A percentile compares a stretch with the other conserved stretches of the same genome.
Conservation (phyloP, 257 asterid genomes). For the Solanum peruvianum region DNA sequence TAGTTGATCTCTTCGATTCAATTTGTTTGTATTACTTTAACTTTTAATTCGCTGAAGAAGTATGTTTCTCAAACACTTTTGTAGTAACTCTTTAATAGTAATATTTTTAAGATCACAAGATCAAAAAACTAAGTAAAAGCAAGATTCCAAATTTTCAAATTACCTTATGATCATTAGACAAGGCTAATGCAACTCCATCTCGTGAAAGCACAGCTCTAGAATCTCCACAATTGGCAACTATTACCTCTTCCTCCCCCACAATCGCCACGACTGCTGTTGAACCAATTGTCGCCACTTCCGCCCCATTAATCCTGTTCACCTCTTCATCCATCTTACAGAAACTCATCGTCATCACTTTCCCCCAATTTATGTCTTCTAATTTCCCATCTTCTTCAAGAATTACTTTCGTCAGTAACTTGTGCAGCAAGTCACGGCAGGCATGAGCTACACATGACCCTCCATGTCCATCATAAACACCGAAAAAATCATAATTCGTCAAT, state of each 20-base stretch:
- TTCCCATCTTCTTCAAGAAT: background rate
- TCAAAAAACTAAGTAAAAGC: no score
- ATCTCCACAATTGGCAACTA: constrained; percentile 71
- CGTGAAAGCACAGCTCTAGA: constrained; percentile 62
- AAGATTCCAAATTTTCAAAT: background rate
- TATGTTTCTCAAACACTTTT: background rate
- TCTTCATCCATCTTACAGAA: constrained; percentile 57
- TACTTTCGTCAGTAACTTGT: constrained; percentile 15
- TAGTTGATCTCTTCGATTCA: background rate
- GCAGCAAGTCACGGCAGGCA: constrained; percentile 43
- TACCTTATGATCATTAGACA: constrained; percentile 69
- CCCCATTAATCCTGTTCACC: constrained; percentile 24
- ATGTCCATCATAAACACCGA: constrained; percentile 65
- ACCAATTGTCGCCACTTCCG: constrained; percentile 37
- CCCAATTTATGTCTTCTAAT: constrained; percentile 27
- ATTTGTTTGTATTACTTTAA: no score
- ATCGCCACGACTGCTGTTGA: constrained; percentile 63
- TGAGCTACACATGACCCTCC: constrained; percentile 59
- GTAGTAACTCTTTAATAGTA: background rate
- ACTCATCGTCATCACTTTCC: constrained; percentile 30
- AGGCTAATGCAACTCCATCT: constrained; percentile 36
- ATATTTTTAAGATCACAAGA: background rate
- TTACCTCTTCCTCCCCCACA: constrained; percentile 48
- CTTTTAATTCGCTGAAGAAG: background rate
- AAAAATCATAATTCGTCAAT: constrained; percentile 30